These are phyloP conservation scores for Arthromyces matolae DNA, from an alignment of 768 basidiomycete genomes.

Conservation along the genomic window DNA sequence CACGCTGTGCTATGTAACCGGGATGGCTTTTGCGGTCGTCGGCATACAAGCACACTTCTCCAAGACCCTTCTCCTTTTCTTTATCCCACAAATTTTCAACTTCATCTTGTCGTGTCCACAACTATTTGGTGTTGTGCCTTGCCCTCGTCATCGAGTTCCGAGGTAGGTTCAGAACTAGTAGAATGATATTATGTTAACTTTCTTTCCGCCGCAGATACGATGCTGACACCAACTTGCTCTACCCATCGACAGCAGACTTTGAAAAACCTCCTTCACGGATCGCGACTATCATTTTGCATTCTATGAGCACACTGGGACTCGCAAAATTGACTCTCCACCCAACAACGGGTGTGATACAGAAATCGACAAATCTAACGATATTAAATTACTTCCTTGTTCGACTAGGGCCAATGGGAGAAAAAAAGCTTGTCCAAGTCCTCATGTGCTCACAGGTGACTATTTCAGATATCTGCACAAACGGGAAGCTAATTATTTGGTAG, in stretches of 20 bases:
- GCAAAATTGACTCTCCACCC: slow-evolving; percentile 59
- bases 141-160: slow-evolving; percentile 92
- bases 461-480: neutral
- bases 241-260: slow-evolving; percentile 71
- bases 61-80: slow-evolving; percentile 94
- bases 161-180: slow-evolving; percentile 45
- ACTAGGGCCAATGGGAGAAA: slow-evolving; percentile 84
- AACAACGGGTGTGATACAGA: slow-evolving; percentile 53
- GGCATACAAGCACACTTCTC: slow-evolving; percentile 97
- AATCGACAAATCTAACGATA: slow-evolving; percentile 87
- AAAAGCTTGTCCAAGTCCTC: slow-evolving; percentile 66
- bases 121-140: slow-evolving; percentile 88
- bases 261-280: slow-evolving; percentile 51
- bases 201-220: slow-evolving; percentile 55
- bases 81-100: slow-evolving; percentile 97
- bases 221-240: slow-evolving; percentile 65
- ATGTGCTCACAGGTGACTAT: slow-evolving; percentile 66
- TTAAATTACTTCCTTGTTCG: slow-evolving; percentile 80
- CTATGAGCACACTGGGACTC: slow-evolving; percentile 61
- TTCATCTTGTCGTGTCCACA: slow-evolving; percentile 94
- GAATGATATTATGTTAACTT: neutral
- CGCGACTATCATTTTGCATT: slow-evolving; percentile 50
- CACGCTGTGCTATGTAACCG: slow-evolving; percentile 94
- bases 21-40: slow-evolving; percentile 98
- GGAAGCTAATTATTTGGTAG: slow-evolving; percentile 31